Base-by-base conservation (phyloP, 306 rosid species). In the Rosa lucieae region DNA sequence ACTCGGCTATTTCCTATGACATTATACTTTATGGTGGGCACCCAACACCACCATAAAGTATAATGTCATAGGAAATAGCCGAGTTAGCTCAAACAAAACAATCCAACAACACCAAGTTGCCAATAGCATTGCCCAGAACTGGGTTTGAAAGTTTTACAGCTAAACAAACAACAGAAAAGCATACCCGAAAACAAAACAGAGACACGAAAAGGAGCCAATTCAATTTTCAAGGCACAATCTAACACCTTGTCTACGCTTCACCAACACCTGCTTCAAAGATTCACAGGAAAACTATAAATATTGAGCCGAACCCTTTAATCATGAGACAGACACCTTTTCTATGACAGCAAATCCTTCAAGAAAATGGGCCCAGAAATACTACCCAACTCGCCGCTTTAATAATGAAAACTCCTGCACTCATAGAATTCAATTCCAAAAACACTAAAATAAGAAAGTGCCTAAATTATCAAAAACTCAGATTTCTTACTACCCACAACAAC, bases 361-460 rank as follows among this genome's bases (percentile, higher is more conserved):
- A 55, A 79, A 65, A 65, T 52, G 83, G 73, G 68, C 58, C 79
- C 69, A 73, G 23, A 40, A 63, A 65, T 0, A 43, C 52, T 62
- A 29, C 18, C 32, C 77, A 80, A 70, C 78, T 14, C 63, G 1
- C 61, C 20, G 39, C 37, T 56, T 53, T 77, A 56, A 72, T 13
- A 37, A 73, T 15, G 48, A 67, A 84, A 66, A 5, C 40, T 40
- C 26, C 46, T 62, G 13, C 65, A 43, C 59, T 59, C 42, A 5
- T 21, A 65, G 51, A 70, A 81, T 76, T 81, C 80, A 46, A 81
- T 75, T 62, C 66, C 42, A 72, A 73, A 52, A 5, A 6, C 26
- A 5, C 65, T 40, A 58, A 59, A 81, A 71, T 42, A 23, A 14
- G 3, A 18, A 72, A 66, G 44, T 23, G 52, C 63, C 74, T 0